Percentiles rank a stretch among this genome's conserved stretches.
Evolutionary conservation across 352 stramenopile species (phyloP).

Genomic region (Halophytophthora polymorphica): DNA sequence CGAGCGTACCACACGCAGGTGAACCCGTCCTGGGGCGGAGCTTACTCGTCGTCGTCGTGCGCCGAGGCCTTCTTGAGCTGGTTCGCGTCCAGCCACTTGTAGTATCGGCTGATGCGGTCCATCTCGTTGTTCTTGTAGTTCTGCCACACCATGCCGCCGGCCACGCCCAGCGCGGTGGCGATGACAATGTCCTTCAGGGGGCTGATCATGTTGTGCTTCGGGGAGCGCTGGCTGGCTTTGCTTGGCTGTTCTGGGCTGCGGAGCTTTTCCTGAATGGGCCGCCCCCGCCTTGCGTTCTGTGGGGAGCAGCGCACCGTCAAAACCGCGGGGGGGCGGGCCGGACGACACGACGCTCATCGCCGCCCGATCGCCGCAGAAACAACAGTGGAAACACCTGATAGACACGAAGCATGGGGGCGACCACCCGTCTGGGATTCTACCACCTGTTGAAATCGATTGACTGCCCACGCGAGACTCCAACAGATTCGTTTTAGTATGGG

Average conservation of each 20-base stretch:
- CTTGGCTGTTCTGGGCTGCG: slow-evolving; percentile 10
- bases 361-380: neutral
- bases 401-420: slow-evolving; percentile 28
- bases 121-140: slow-evolving; percentile 65
- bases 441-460: neutral
- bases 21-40: neutral
- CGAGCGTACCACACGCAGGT: slow-evolving; percentile 5
- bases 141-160: slow-evolving; percentile 55
- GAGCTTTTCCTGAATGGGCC: slow-evolving; percentile 18
- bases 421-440: slow-evolving; percentile 3
- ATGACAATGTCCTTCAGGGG: slow-evolving; percentile 82
- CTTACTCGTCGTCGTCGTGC: slow-evolving; percentile 33
- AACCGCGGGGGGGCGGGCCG: slow-evolving; percentile 10
- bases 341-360: slow-evolving; percentile 5
- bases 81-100: slow-evolving; percentile 79
- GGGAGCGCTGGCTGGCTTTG: slow-evolving; percentile 7
- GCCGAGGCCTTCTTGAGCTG: slow-evolving; percentile 58
- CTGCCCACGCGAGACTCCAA: too few relatives aligned
- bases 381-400: slow-evolving; percentile 8
- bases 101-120: slow-evolving; percentile 73
- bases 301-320: slow-evolving; percentile 14
- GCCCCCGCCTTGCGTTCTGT: neutral
- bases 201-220: slow-evolving; percentile 58
- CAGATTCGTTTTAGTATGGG: too few relatives aligned
- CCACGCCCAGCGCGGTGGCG: slow-evolving; percentile 60